Evolutionary conservation across 2,329 filamentous ascomycete genomes (phyloP).

Genomic region (Coniochaeta prunicola): DNA sequence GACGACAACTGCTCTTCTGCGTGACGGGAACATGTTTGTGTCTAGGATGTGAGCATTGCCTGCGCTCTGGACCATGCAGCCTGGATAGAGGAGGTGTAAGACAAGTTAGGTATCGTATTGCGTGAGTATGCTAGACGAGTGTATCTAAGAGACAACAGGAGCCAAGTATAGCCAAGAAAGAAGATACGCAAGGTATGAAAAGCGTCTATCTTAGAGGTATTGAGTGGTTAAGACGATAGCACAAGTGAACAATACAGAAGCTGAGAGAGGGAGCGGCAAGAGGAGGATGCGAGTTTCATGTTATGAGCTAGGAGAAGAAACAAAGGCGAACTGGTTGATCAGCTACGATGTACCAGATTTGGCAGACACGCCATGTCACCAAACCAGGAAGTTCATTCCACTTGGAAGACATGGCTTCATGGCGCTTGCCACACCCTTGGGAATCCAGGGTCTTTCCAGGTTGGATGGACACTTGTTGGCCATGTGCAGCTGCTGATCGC

Average conservation of each 20-base stretch:
- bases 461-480: background rate
- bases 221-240: background rate
- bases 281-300: constrained; percentile 1
- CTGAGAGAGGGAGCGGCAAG: background rate
- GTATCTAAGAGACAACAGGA: background rate
- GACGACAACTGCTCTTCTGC: background rate
- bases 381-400: background rate
- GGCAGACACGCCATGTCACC: background rate
- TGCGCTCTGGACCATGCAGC: background rate
- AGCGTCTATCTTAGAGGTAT: background rate
- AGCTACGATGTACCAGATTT: background rate
- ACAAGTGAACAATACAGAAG: background rate
- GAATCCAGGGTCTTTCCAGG: background rate
- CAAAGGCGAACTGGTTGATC: background rate
- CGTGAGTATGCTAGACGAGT: background rate
- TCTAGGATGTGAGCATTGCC: background rate
- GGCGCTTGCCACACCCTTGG: background rate
- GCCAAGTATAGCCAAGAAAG: background rate
- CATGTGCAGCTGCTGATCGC: background rate
- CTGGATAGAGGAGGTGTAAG: background rate
- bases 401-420: background rate
- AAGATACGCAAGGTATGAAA: background rate
- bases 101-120: background rate
- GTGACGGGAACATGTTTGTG: background rate
- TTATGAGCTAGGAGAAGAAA: background rate